Base-by-base conservation (phyloP, 2,329 filamentous ascomycete genomes). In the Colletotrichum melonis region DNA sequence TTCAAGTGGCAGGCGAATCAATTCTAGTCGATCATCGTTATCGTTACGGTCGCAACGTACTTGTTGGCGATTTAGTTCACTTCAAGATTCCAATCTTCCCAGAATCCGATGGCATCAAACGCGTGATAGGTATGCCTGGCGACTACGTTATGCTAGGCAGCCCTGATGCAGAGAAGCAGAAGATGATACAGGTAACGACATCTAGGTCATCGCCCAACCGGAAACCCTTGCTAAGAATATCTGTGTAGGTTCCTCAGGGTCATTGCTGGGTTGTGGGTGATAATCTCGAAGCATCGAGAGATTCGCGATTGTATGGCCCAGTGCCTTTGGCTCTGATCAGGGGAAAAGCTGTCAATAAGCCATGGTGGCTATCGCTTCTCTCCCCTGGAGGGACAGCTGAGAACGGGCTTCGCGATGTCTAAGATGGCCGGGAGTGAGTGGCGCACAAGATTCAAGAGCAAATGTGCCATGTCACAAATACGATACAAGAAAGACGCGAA, bases 181-280 rank as follows among this genome's bases (percentile, higher is more conserved):
- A 83, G 30, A 92, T 94, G 89, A 88, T 95, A 22, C 91, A 93
- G 87, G 93, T 94, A 78, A 57, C 78, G 42, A 38, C 11, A 52
- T 74, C 35, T n/a, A 69, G 62, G 26, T 22, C 32, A 4, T 35
- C 4, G 22, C 24, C 26, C 24, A 9, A 54, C 32, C 8, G 38
- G 7, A 6, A 42, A 16, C 11, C 12, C 49, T 22, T 32, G 38
- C 70, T 69, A 38, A 75, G 35, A 5, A 26, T 65, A n/a, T 26
- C 16, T 59, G 5, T 19, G 11, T 78, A 97, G 94, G 91, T 99
- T 19, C 97, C 97, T 0, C 87, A 93, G 79, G 97, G 97, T 1
- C 97, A 99, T 86, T 97, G 95, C 78, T 98, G 95, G 91, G 86
- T 98, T 7, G 90, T 92, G 3, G 97, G 97, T 3, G 97, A 99